Conservation (phyloP, 2,329 filamentous ascomycete species). For the Penicillium brevicompactum region DNA sequence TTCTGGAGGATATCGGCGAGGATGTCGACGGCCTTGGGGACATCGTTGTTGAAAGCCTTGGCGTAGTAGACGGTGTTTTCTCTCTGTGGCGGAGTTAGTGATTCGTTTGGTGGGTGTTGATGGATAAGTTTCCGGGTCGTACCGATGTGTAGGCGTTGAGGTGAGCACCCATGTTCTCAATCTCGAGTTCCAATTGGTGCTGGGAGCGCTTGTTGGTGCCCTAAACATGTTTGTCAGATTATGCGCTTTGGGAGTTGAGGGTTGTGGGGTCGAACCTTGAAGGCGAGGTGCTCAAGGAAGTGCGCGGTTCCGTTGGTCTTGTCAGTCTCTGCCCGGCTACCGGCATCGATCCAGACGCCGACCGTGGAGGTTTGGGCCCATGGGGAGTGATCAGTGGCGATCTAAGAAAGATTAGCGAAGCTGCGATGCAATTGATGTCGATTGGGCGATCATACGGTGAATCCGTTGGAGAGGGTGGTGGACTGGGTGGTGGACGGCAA, state of each 20-base stretch:
- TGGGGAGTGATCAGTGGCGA: slow-evolving; percentile 96
- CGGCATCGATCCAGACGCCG: slow-evolving; percentile 99
- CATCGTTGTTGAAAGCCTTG: slow-evolving; percentile 97
- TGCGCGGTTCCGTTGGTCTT: slow-evolving; percentile 99
- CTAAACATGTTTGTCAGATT: slow-evolving; percentile 41
- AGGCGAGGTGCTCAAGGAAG: slow-evolving; percentile 99
- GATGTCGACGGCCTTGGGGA: slow-evolving; percentile 95
- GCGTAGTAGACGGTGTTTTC: slow-evolving; percentile 99
- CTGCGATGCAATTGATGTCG: slow-evolving; percentile 24
- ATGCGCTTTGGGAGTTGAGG: not conserved
- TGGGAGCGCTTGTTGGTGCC: slow-evolving; percentile 93
- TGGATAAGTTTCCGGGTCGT: slow-evolving; percentile 44
- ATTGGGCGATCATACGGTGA: slow-evolving; percentile 70
- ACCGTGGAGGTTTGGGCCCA: slow-evolving; percentile 98
- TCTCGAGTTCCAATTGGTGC: slow-evolving; percentile 97
- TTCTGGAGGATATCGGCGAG: slow-evolving; percentile 99
- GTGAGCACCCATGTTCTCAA: slow-evolving; percentile 99
- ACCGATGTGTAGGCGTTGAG: slow-evolving; percentile 99
- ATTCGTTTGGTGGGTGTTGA: slow-evolving; percentile 16
- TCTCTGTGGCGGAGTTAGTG: slow-evolving; percentile 61
- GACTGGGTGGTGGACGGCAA: slow-evolving; percentile 82
- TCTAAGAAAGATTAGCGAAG: slow-evolving; percentile 58
- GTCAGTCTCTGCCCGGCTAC: slow-evolving; percentile 95
- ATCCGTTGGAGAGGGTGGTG: slow-evolving; percentile 94
- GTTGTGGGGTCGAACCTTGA: slow-evolving; percentile 71